Evolutionary conservation across 2,329 filamentous ascomycete genomes (phyloP), one percentile per base, ranked within the genome.

Genomic region (Pseudogymnoascus sp.): DNA sequence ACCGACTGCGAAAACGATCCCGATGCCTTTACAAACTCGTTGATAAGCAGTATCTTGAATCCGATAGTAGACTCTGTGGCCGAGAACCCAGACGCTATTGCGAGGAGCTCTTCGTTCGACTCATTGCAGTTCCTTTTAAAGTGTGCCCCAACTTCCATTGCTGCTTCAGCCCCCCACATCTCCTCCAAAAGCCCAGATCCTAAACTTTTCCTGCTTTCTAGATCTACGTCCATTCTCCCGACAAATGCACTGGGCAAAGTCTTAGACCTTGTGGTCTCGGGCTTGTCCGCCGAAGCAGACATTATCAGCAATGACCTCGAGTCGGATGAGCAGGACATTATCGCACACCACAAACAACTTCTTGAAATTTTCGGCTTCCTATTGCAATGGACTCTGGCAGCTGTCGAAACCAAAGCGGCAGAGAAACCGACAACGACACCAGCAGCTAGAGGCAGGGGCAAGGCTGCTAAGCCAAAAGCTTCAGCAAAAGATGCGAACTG

Each of bases 71-170:
- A 97, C 74, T 88, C 90, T 31, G 86, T 99, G 29, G 92, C 92
- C 61, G 92, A 95, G 72, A 96, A 88, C 72, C 92, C 94, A 59
- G 93, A 97, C 75, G 89, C 89, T 64, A 87, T 99, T 67, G 87
- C 86, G 65, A 87, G 87, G 75, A 84, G 86, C 70, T 83, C 86
- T 60, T 83, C 87, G 67, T 92, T 97, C 78, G 93, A 99, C 78
- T 96, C 92, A 65, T 76, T 99, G 69, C 93, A 97, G 75, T 96
- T 96, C 72, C 80, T 99, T 64, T 82, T 99, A 78, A 99, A 99
- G 93, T 97, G 85, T 80, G 91, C 84, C 71, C 82, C 84, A 76
- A 80, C 78, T 73, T 81, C 78, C 76, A 70, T 71, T 69, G 60
- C 61, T 62, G 72, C 71, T 67, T 68, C 67, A 63, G 64, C 45